Evolutionary conservation across 306 rosid genomes (phyloP).

Genomic region (Cajanus cajan): DNA sequence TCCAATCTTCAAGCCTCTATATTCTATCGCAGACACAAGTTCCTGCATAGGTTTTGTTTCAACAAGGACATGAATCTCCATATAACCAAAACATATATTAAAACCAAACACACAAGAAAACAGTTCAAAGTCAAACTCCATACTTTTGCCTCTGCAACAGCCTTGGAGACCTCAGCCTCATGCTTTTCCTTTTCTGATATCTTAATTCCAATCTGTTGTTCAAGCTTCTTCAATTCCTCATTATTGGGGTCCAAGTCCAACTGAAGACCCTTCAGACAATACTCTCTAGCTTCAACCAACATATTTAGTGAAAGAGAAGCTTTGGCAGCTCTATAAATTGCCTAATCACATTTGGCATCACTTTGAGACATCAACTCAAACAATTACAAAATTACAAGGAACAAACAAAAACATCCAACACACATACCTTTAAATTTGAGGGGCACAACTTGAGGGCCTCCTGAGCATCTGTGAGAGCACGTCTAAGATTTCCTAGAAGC

Average conservation of each 20-base stretch:
- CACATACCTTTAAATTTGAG: constrained; percentile 67
- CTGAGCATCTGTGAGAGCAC: constrained; percentile 77
- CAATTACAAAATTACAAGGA: constrained; percentile 10
- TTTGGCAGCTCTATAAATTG: constrained; percentile 80
- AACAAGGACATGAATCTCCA: constrained; percentile 17
- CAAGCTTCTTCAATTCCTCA: constrained; percentile 69
- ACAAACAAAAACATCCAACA: not conserved
- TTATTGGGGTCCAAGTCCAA: constrained; percentile 74
- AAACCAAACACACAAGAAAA: not conserved
- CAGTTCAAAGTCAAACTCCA: not conserved
- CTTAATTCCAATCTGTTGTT: constrained; percentile 51
- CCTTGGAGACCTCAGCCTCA: constrained; percentile 73
- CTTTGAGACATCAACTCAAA: constrained; percentile 22
- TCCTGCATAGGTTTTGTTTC: constrained; percentile 49
- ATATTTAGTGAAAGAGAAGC: constrained; percentile 70
- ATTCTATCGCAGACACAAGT: constrained; percentile 60
- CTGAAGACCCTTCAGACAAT: constrained; percentile 61
- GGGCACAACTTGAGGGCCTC: constrained; percentile 69
- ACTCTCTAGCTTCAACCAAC: constrained; percentile 64
- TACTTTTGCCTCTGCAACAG: constrained; percentile 69
- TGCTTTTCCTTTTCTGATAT: constrained; percentile 61
- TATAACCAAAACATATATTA: constrained; percentile 25
- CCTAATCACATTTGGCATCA: constrained; percentile 48
- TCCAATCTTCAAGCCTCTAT: constrained; percentile 78
- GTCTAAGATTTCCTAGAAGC: constrained; percentile 78